Evolutionary conservation across 202 grass and related monocot genomes (phyloP).

Genomic region (Hordeum pubiflorum): DNA sequence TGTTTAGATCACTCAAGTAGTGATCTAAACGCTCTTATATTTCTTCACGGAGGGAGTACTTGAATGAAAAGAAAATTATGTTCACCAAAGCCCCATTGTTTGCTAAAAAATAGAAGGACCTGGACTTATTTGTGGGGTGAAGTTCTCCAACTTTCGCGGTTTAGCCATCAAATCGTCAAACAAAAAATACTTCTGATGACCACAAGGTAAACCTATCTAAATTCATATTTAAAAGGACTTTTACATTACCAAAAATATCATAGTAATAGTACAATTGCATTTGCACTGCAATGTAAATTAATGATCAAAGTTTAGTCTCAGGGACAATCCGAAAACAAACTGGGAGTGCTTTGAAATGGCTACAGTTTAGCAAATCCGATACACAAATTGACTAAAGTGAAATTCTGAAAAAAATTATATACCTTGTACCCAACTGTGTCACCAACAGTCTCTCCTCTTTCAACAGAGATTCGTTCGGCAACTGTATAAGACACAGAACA

Average conservation of each 20-base stretch:
- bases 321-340: neutral
- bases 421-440: slow-evolving; percentile 98
- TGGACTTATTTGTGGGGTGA: neutral
- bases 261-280: neutral
- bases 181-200: neutral
- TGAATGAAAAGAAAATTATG: neutral
- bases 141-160: neutral
- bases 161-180: neutral
- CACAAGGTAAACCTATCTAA: neutral
- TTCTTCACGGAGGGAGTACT: neutral
- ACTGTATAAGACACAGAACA: slow-evolving; percentile 41
- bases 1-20: too few relatives aligned
- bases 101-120: neutral
- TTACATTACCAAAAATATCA: neutral
- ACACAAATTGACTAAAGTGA: slow-evolving; percentile 21
- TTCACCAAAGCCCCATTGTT: neutral
- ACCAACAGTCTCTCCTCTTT: slow-evolving; percentile 88
- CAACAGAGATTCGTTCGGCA: slow-evolving; percentile 87
- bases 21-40: too few relatives aligned
- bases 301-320: neutral
- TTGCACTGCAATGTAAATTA: neutral
- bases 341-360: neutral
- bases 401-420: slow-evolving; percentile 16
- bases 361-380: neutral
- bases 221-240: neutral